These are phyloP conservation scores for Dorcoceras hygrometricum DNA, from an alignment of 257 asterid species.

Conservation along the genomic window DNA sequence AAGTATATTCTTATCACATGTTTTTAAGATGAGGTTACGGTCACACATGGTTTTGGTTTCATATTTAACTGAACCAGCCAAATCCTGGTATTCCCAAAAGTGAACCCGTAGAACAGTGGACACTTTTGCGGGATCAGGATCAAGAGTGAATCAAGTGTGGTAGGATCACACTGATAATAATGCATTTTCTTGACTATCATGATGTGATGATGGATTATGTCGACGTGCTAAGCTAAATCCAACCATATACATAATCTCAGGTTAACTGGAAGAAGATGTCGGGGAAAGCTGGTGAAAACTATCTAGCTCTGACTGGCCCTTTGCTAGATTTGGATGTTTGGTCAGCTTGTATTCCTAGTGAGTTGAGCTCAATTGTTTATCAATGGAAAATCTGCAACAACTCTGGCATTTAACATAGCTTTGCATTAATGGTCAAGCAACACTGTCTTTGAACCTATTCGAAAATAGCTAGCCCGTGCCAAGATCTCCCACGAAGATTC, in stretches of 20 bases:
- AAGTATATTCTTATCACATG: too few species aligned
- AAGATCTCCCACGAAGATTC: neutral
- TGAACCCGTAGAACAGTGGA: too few species aligned
- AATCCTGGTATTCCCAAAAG: too few species aligned
- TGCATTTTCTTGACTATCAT: neutral
- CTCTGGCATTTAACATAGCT: conserved; percentile 6
- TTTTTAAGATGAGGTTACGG: neutral
- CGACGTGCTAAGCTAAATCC: conserved; percentile 2
- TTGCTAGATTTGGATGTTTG: conserved; percentile 53
- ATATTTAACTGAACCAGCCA: neutral
- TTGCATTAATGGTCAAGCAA: neutral
- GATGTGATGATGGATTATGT: neutral
- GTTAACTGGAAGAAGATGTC: conserved; percentile 57
- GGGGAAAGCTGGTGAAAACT: conserved; percentile 58
- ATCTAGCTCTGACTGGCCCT: conserved; percentile 66
- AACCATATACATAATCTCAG: conserved; percentile 16
- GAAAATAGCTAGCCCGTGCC: neutral
- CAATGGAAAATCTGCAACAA: conserved; percentile 49
- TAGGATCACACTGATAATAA: neutral
- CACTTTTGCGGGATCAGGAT: too few species aligned
- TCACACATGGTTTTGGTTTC: neutral
- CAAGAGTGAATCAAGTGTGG: too few species aligned
- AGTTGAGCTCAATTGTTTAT: conserved; percentile 36
- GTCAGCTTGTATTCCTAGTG: conserved; percentile 57
- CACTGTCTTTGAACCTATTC: too few species aligned